Evolutionary conservation across 805 yeast genomes (phyloP).

Genomic region (Wickerhamomyces subpelliculosus): DNA sequence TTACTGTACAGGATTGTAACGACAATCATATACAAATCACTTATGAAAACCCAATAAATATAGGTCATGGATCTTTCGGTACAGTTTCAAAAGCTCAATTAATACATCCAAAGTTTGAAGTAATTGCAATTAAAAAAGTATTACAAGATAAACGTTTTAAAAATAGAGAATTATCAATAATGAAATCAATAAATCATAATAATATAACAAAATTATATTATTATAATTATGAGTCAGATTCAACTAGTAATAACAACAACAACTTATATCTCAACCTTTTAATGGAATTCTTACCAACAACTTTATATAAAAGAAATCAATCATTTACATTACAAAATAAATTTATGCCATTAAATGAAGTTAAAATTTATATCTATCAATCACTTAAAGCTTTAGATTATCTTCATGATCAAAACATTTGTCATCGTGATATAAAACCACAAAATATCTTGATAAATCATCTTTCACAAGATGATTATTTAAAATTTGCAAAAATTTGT

Average conservation of each 20-base stretch:
- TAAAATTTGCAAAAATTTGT: constrained; percentile 85
- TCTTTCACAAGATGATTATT: constrained; percentile 64
- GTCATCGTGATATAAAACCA: constrained; percentile 93
- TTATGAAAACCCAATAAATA: constrained; percentile 80
- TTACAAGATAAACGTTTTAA: constrained; percentile 92
- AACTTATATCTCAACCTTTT: constrained; percentile 86
- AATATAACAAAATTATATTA: constrained; percentile 85
- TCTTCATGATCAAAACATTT: constrained; percentile 70
- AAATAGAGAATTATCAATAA: constrained; percentile 90
- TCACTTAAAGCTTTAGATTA: constrained; percentile 71
- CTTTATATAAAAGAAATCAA: constrained; percentile 84
- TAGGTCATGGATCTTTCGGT: constrained; percentile 99
- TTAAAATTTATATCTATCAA: constrained; percentile 78
- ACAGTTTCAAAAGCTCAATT: constrained; percentile 89
- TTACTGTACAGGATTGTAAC: background rate
- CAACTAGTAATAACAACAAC: constrained; percentile 26
- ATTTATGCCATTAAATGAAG: constrained; percentile 84
- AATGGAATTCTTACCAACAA: constrained; percentile 92
- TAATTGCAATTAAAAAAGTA: constrained; percentile 94
- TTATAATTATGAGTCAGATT: constrained; percentile 75
- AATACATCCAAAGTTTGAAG: constrained; percentile 55
- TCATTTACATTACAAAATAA: constrained; percentile 69
- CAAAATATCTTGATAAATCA: constrained; percentile 88
- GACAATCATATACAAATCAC: constrained; percentile 38
- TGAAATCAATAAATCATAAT: constrained; percentile 82